Evolutionary conservation across 2,329 filamentous ascomycete genomes (phyloP), one percentile per base, ranked within the genome.

Genomic region (Aspergillus ustus): DNA sequence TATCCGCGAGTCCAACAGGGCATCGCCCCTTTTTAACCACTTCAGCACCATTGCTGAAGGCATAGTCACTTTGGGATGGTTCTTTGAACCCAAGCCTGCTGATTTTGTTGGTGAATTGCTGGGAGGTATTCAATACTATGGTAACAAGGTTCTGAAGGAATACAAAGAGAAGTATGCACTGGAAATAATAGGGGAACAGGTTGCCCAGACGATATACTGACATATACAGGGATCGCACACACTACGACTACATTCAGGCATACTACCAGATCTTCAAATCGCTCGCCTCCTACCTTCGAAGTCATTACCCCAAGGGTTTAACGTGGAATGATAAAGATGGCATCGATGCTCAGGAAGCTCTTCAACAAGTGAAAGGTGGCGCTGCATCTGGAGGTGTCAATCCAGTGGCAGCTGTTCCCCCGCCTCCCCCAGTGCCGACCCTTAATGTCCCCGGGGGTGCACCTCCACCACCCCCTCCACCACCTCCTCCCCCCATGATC

Each of bases 251-350:
- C 87, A 88, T 97, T 37, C 91, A 94, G 72, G 84, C 92, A n/a
- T 97, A 96, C 81, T 96, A 96, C 78, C 88, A 89, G 71, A 85
- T 97, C 62, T 96, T 97, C 82, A 91, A 90, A 70, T 89, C 93
- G 31, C 87, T 99, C 48, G 83, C 87, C 61, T 88, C 90, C 54
- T 97, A 96, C 75, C 88, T 95, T 67, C 94, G 94, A 80, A 87
- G 92, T 70, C 88, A 94, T 75, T 96, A 91, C 75, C 81, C 87
- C 19, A 87, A 84, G 52, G 94, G 93, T 52, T 85, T 98, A 62
- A 86, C 87, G 5, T 99, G 95, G 95, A 98, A 98, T 77, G 81
- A 89, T 51, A 85, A 89, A 67, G 90, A 91, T 64, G 87, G 87
- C 37, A 82, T 90, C 62, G 85, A 93, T 54, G 90, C 91, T 1